Base-by-base conservation (phyloP, 176 grass and related monocot genomes). In the Tillandsia leiboldiana region DNA sequence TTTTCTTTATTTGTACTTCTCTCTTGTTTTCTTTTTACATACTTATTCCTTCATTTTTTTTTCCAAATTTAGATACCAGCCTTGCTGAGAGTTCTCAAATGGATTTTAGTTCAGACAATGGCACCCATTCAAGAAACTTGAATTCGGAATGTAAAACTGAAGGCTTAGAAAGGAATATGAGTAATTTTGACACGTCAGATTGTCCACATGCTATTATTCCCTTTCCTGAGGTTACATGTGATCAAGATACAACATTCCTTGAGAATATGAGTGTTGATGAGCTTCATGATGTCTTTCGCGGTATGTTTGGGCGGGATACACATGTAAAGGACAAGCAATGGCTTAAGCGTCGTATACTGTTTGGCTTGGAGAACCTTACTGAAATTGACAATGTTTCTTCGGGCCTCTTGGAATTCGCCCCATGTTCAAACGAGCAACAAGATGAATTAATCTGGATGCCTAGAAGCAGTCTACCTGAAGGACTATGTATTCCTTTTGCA, bases 171-270 rank as follows among this genome's bases (percentile, higher is more conserved):
- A 73, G 42, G 14, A 11, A 51, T 64, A 49, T 12, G 22, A 47
- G 57, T 63, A 47, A 33, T 28, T 47, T 42, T 50, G 56, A 73
- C 33, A 63, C 63, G 1, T 73, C 58, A 23, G 42, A 73, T 26
- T 63, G 62, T 18, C 50, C 71, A 73, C 49, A 63, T 73, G 47
- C 47, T 73, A 59, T 63, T 63, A 62, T 50, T 73, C 59, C 57
- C 9, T 12, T 33, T 9, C 15, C 1, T 51, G 71, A 27, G 14
- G 10, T 17, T 51, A 3, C 14, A 12, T 49, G 15, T 50, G 71
- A 64, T 73, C 29, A 12, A 26, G 57, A 26, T 73, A 12, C 56
- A 26, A 48, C 13, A 3, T 50, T 73, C 17, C 57, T 51, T 14
- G 58, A 73, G 8, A 49, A 63, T 26, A 23, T 57, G 59, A 64